Evolutionary conservation across 345 rosid species (phyloP).

Genomic region (Gossypium herbaceum): DNA sequence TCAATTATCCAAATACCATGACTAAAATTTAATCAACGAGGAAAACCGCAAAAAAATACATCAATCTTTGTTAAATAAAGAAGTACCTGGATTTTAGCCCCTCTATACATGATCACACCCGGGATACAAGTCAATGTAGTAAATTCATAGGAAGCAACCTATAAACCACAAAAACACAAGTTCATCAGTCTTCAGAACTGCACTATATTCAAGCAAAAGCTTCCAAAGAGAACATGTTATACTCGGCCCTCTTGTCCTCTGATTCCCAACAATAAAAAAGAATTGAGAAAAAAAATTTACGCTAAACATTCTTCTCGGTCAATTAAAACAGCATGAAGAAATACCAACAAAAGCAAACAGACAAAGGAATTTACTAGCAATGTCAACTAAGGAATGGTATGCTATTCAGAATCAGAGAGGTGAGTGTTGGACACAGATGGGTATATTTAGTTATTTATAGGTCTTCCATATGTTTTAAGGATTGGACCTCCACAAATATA

Average conservation of each 20-base stretch:
- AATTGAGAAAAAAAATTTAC: neutral
- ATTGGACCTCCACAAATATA: neutral
- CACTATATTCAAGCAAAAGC: neutral
- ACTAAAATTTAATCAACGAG: neutral
- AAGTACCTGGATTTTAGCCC: slow-evolving; percentile 94
- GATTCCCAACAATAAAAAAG: neutral
- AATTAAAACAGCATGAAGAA: neutral
- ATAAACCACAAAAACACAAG: slow-evolving; percentile 18
- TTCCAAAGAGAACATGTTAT: neutral
- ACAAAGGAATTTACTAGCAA: neutral
- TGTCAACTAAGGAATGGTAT: neutral
- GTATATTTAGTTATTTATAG: neutral
- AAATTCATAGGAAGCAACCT: slow-evolving; percentile 99
- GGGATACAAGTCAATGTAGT: slow-evolving; percentile 97
- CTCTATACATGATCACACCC: slow-evolving; percentile 85
- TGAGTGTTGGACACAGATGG: neutral
- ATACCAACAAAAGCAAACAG: neutral
- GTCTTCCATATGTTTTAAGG: neutral
- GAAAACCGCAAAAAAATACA: neutral
- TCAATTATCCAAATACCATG: neutral
- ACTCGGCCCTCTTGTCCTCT: neutral
- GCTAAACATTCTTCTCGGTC: neutral
- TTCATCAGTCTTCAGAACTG: neutral
- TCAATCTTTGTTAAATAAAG: neutral
- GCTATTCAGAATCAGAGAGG: neutral